Conservation (phyloP, 2,329 filamentous ascomycete genomes). For the Dactylellina sp. region DNA sequence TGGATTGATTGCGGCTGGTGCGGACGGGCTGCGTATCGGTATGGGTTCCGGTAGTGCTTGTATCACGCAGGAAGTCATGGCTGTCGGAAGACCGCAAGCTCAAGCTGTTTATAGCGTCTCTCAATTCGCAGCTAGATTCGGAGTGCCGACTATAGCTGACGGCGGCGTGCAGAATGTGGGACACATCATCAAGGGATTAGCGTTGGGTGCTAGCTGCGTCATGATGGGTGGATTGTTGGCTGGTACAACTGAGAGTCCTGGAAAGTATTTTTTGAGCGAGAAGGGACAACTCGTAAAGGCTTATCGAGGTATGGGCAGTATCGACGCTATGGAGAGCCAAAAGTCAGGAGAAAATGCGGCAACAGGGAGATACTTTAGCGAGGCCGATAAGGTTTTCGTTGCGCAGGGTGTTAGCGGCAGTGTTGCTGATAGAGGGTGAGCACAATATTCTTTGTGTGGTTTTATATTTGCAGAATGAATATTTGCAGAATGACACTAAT, state of each 20-base stretch:
- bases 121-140: slow-evolving; percentile 88
- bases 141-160: slow-evolving; percentile 97
- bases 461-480: not conserved
- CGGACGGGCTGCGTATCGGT: slow-evolving; percentile 95
- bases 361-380: slow-evolving; percentile 97
- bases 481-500: slow-evolving; percentile 14
- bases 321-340: slow-evolving; percentile 92
- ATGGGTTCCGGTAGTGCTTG: slow-evolving; percentile 99
- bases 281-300: slow-evolving; percentile 99
- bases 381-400: slow-evolving; percentile 92
- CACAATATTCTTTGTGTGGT: slow-evolving; percentile 46
- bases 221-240: slow-evolving; percentile 99
- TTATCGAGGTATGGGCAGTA: slow-evolving; percentile 98
- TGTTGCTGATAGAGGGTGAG: slow-evolving; percentile 78
- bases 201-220: slow-evolving; percentile 91
- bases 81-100: slow-evolving; percentile 94
- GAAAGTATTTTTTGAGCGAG: slow-evolving; percentile 93
- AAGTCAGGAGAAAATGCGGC: slow-evolving; percentile 86
- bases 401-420: slow-evolving; percentile 93
- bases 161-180: slow-evolving; percentile 98
- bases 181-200: slow-evolving; percentile 97
- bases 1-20: slow-evolving; percentile 88
- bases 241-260: slow-evolving; percentile 96
- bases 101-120: slow-evolving; percentile 91
- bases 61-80: slow-evolving; percentile 99